phyloP scores from a whole-genome alignment of 2,329 filamentous ascomycete species.

The Cercospora janseana region DNA sequence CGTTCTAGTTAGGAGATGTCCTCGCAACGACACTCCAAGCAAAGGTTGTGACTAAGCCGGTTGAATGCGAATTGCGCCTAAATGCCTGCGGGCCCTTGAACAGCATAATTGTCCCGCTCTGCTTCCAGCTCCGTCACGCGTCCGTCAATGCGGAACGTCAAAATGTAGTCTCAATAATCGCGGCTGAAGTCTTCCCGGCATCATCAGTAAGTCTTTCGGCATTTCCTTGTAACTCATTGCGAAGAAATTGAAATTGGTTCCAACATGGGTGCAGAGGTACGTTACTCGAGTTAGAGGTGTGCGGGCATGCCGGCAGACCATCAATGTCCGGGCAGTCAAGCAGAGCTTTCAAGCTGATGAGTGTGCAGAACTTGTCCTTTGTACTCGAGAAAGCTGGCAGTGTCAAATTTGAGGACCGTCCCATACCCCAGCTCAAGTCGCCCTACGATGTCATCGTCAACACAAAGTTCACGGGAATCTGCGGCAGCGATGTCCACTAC shows the following conservation, averaged over 20 bases:
- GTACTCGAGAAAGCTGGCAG: conserved; percentile 73
- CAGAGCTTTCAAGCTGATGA: not conserved
- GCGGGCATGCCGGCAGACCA: not conserved
- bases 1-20: not conserved
- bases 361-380: conserved; percentile 72
- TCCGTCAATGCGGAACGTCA: conserved; percentile 6
- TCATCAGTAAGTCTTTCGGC: conserved; percentile 8
- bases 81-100: not conserved
- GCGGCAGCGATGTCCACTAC: conserved; percentile 71
- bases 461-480: conserved; percentile 64
- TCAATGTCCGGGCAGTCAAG: conserved; percentile 1
- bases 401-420: conserved; percentile 72
- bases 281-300: not conserved
- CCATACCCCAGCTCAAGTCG: conserved; percentile 64
- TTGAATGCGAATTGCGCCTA: conserved; percentile 7
- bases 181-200: conserved; percentile 15
- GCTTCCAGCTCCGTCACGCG: conserved; percentile 7
- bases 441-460: conserved; percentile 77
- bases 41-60: conserved; percentile 6
- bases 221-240: not conserved
- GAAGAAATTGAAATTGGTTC: not conserved
- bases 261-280: conserved; percentile 12
- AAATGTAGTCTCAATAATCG: conserved; percentile 13
- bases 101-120: conserved; percentile 11
- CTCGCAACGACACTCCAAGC: not conserved